A percentile compares a stretch with the other conserved stretches of the same genome.
phyloP scores from a whole-genome alignment of 1,139 yeast genomes.

The Saccharomyces hybrid region DNA sequence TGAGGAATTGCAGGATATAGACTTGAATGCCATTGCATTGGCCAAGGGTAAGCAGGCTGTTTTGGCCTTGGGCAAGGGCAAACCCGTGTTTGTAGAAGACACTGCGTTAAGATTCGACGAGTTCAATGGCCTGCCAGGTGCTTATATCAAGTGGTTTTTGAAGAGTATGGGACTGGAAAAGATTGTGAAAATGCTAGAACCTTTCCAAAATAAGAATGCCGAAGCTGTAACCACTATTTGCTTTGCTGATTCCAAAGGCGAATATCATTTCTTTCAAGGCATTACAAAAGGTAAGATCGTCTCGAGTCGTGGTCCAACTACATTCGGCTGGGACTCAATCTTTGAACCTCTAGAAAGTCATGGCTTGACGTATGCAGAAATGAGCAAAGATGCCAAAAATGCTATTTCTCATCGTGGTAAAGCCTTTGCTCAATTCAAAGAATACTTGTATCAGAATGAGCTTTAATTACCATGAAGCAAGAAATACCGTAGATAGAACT shows the following conservation, averaged over 20 bases:
- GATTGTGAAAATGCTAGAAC: conserved; percentile 65
- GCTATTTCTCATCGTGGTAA: conserved; percentile 76
- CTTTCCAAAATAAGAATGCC: conserved; percentile 79
- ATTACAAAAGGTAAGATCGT: conserved; percentile 76
- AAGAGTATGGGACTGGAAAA: conserved; percentile 64
- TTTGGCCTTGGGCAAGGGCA: conserved; percentile 36
- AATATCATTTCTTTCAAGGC: conserved; percentile 76
- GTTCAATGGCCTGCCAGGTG: conserved; percentile 83
- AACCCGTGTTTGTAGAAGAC: conserved; percentile 91
- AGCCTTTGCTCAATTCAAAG: conserved; percentile 68
- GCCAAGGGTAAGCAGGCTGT: conserved; percentile 82
- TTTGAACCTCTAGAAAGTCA: conserved; percentile 58
- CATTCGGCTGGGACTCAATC: conserved; percentile 92
- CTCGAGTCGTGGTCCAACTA: conserved; percentile 58
- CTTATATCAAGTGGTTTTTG: conserved; percentile 84
- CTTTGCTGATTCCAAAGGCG: conserved; percentile 78
- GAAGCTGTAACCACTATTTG: conserved; percentile 91
- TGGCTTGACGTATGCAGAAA: conserved; percentile 79
- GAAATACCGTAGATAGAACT: neutral
- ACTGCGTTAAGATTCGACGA: conserved; percentile 85
- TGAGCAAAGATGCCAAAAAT: conserved; percentile 71
- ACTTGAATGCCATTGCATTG: conserved; percentile 65
- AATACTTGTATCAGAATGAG: conserved; percentile 37
- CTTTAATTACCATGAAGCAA: neutral
- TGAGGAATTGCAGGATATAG: conserved; percentile 83